A percentile compares a stretch with the other conserved stretches of the same genome.
These are phyloP conservation scores for Aspergillus cejpii DNA, from an alignment of 2,329 filamentous ascomycete species.

Conservation along the genomic window DNA sequence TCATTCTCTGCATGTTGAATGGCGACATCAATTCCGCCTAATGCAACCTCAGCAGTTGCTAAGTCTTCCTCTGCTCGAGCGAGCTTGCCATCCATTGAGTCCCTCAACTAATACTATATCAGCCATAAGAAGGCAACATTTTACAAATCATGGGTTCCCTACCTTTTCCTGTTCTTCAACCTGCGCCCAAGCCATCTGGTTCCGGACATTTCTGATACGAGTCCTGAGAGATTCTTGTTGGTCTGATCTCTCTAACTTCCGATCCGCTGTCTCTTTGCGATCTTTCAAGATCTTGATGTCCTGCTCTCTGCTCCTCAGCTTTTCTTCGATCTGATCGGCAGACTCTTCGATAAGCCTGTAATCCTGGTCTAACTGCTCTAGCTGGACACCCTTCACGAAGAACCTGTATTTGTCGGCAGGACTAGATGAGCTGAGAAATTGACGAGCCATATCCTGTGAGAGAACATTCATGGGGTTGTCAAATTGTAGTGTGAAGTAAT, in stretches of 20 bases:
- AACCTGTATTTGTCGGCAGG: constrained; percentile 89
- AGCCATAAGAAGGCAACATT: constrained; percentile 8
- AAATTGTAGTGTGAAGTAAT: constrained; percentile 88
- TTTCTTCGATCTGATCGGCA: constrained; percentile 63
- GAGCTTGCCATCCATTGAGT: constrained; percentile 34
- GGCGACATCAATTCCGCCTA: constrained; percentile 41
- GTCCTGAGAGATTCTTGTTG: constrained; percentile 60
- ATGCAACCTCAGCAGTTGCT: constrained; percentile 39
- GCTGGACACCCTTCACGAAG: constrained; percentile 87
- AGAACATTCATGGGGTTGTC: constrained; percentile 95
- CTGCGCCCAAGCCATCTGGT: constrained; percentile 79
- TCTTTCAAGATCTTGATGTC: constrained; percentile 57
- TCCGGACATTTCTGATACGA: constrained; percentile 53
- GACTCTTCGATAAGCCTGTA: constrained; percentile 77
- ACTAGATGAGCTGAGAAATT: constrained; percentile 81
- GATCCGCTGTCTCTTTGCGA: constrained; percentile 55
- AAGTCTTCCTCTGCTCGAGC: constrained; percentile 44
- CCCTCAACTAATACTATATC: constrained; percentile 23
- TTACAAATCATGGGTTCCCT: constrained; percentile 5
- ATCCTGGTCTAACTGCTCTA: constrained; percentile 86
- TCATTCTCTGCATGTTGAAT: constrained; percentile 41
- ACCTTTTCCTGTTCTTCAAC: constrained; percentile 67
- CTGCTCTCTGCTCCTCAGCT: constrained; percentile 55
- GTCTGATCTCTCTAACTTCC: constrained; percentile 58
- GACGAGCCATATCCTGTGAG: constrained; percentile 88